Base-by-base conservation (phyloP, 2,329 filamentous ascomycete genomes). In the Periconia sp. region DNA sequence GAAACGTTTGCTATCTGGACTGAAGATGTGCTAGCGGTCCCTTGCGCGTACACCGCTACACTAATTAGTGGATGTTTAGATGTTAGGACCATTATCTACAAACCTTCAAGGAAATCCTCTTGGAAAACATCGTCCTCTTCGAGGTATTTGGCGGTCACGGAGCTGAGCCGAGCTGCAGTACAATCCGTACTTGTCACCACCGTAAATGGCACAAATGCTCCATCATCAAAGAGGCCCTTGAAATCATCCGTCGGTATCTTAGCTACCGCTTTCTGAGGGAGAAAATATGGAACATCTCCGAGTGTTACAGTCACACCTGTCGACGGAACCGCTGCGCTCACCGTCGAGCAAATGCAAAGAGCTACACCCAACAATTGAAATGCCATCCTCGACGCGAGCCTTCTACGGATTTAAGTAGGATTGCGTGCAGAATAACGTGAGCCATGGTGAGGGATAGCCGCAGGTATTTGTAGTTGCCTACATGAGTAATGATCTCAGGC, bases 121-220 rank as follows among this genome's bases (percentile, higher is more conserved):
- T 70, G 65, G 51, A 70, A 75, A 6, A 75, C 73, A 59, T 75
- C 73, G 41, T 75, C 73, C 18, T 45, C 37, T 11, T 59, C 41
- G 4, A 57, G 50, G 46, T 67, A 74, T 3, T 54, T 56, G 8
- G 61, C 48, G 13, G 66, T 51, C 1, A 61, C 40, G 4, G 48
- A 45, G 8, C 37, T 41, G 7, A 73, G 44, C 29, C 63, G 47
- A 4, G 40, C 37, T 4, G 35, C 51, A 25, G 49, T 52, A 37
- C 57, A 66, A 8, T 30, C 47, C 4, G 59, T 54, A 12, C 57
- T 53, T 1, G 52, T 58, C 17, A 74, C 43, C 3, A 74, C 65
- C 3, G 72, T 74, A 36, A 76, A 51, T 1, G 73, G 72, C 9
- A 68, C 59, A 16, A 74, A 61, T 5, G 38, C 24, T 0, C 57